phyloP scores from a whole-genome alignment of 1,284 basidiomycete species.

The Meira nashicola region DNA sequence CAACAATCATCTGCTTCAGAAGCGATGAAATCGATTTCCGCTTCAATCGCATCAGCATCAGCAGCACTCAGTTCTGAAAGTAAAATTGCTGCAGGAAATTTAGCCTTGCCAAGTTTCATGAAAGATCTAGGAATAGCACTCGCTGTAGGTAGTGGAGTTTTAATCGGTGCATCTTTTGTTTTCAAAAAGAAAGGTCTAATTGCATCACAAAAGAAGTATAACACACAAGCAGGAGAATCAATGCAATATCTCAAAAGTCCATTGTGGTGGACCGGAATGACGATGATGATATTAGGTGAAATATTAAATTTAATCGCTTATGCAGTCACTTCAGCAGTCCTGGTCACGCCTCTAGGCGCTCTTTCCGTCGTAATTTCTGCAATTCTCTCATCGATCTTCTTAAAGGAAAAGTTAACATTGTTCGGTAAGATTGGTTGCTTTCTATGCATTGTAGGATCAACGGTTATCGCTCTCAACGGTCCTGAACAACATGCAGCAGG shows the following conservation, averaged over 20 bases:
- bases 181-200: conserved; percentile 75
- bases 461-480: conserved; percentile 65
- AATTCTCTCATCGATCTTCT: conserved; percentile 83
- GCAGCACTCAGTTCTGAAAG: conserved; percentile 37
- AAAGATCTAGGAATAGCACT: conserved; percentile 65
- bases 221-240: conserved; percentile 74
- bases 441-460: conserved; percentile 79
- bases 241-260: conserved; percentile 71
- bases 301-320: conserved; percentile 61
- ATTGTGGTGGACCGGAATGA: conserved; percentile 52
- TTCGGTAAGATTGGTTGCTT: conserved; percentile 64
- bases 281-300: conserved; percentile 44
- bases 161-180: conserved; percentile 84
- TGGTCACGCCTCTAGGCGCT: conserved; percentile 92
- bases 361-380: conserved; percentile 94
- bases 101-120: conserved; percentile 49
- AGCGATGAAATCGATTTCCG: conserved; percentile 32
- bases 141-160: conserved; percentile 74
- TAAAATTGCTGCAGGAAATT: conserved; percentile 22
- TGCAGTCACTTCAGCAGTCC: conserved; percentile 80
- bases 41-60: conserved; percentile 36
- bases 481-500: conserved; percentile 75
- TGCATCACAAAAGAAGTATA: conserved; percentile 54
- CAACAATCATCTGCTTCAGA: conserved; percentile 22
- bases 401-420: conserved; percentile 72